Conservation (phyloP, 1,139 yeast genomes). For the Spathaspora sp. region DNA sequence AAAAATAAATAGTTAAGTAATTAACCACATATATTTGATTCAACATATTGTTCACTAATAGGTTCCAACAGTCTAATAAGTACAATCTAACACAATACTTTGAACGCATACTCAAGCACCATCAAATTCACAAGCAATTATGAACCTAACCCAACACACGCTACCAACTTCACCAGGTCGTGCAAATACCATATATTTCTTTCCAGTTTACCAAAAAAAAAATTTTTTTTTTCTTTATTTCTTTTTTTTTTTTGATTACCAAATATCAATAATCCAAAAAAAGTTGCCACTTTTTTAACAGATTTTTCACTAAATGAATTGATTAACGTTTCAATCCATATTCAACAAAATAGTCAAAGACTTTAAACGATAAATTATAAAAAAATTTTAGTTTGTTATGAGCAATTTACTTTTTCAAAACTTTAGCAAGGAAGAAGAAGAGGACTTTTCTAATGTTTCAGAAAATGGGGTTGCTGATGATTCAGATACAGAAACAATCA, state of each 20-base stretch:
- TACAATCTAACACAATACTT: too few relatives aligned
- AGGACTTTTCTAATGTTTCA: slow-evolving; percentile 6
- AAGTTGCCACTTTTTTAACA: background rate
- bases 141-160: background rate
- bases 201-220: too few relatives aligned
- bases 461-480: slow-evolving; percentile 4
- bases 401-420: slow-evolving; percentile 26
- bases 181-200: background rate
- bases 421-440: slow-evolving; percentile 13
- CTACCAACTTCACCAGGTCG: background rate
- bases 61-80: too few relatives aligned
- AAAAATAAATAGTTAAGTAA: too few relatives aligned
- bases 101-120: too few relatives aligned
- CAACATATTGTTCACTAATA: too few relatives aligned
- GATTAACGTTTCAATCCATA: too few relatives aligned
- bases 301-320: too few relatives aligned
- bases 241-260: background rate
- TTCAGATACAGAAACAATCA: slow-evolving; percentile 8
- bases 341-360: background rate
- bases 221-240: background rate
- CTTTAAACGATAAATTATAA: background rate
- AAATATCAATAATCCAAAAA: background rate
- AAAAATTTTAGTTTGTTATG: slow-evolving; percentile 14
- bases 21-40: too few relatives aligned
- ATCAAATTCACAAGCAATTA: too few relatives aligned